Conservation (phyloP, 2,329 filamentous ascomycete genomes). For the Escovopsis sp. region DNA sequence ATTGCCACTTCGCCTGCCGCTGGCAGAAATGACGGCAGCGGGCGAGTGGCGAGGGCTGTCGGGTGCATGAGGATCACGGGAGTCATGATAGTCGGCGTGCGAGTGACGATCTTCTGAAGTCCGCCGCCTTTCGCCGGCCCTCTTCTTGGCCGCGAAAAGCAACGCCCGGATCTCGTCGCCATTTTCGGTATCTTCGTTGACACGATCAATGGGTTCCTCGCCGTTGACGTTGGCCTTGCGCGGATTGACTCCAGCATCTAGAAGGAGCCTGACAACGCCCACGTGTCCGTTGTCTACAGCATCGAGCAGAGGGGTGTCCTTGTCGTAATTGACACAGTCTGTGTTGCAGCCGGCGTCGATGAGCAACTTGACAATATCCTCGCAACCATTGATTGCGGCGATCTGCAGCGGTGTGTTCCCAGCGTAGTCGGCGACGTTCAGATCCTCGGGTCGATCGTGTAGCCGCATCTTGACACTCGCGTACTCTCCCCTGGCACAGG, state of each 20-base stretch:
- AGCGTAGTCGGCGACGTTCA: slow-evolving; percentile 83
- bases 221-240: slow-evolving; percentile 84
- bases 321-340: slow-evolving; percentile 65
- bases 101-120: slow-evolving; percentile 44
- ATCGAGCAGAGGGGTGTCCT: slow-evolving; percentile 88
- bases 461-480: slow-evolving; percentile 63
- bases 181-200: slow-evolving; percentile 61
- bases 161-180: slow-evolving; percentile 63
- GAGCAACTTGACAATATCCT: slow-evolving; percentile 75
- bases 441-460: slow-evolving; percentile 67
- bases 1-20: slow-evolving; percentile 36
- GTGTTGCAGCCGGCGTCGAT: slow-evolving; percentile 74
- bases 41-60: slow-evolving; percentile 47
- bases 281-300: slow-evolving; percentile 92
- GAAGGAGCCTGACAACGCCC: slow-evolving; percentile 69
- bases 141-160: slow-evolving; percentile 46
- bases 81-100: slow-evolving; percentile 30
- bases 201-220: slow-evolving; percentile 76
- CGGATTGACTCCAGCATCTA: slow-evolving; percentile 82
- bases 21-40: slow-evolving; percentile 22
- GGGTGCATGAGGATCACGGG: slow-evolving; percentile 37
- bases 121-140: slow-evolving; percentile 35
- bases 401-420: slow-evolving; percentile 95
- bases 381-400: slow-evolving; percentile 73
- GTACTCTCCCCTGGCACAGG: slow-evolving; percentile 74